A percentile compares a stretch with the other conserved stretches of the same genome.
Conservation (phyloP, 352 stramenopile genomes). For the Thraustochytrium sp. region DNA sequence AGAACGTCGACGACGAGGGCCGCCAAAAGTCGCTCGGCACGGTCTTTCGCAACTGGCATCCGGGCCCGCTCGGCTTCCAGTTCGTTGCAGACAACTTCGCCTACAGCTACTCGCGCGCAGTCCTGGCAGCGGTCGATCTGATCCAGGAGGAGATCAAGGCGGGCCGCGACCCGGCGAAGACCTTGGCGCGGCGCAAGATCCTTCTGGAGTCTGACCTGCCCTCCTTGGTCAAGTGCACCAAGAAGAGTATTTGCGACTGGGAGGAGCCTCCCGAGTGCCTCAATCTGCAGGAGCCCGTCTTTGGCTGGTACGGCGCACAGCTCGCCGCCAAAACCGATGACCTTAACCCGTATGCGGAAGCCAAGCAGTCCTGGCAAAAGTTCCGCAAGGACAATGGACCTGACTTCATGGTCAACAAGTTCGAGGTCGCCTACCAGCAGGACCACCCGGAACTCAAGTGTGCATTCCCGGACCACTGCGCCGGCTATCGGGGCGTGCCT, state of each 20-base stretch:
- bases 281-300: constrained; percentile 25
- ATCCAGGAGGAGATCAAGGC: not conserved
- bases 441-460: not conserved
- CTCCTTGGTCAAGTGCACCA: not conserved
- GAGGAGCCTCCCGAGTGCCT: constrained; percentile 33
- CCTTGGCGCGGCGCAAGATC: not conserved
- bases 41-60: constrained; percentile 43
- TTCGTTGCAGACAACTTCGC: constrained; percentile 31
- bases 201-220: not conserved
- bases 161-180: not conserved
- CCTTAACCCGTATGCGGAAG: constrained; percentile 15
- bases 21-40: constrained; percentile 10
- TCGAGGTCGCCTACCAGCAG: not conserved
- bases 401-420: constrained; percentile 17
- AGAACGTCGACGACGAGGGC: not conserved
- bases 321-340: not conserved
- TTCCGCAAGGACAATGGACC: constrained; percentile 1
- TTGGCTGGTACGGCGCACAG: constrained; percentile 8
- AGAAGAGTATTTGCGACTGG: not conserved
- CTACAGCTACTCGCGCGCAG: not conserved
- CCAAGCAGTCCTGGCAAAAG: not conserved
- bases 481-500: not conserved
- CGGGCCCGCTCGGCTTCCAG: constrained; percentile 42
- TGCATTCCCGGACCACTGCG: constrained; percentile 16
- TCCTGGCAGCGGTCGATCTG: not conserved